These are phyloP conservation scores for Exophiala viscosa DNA, from an alignment of 2,329 filamentous ascomycete genomes.

Conservation along the genomic window DNA sequence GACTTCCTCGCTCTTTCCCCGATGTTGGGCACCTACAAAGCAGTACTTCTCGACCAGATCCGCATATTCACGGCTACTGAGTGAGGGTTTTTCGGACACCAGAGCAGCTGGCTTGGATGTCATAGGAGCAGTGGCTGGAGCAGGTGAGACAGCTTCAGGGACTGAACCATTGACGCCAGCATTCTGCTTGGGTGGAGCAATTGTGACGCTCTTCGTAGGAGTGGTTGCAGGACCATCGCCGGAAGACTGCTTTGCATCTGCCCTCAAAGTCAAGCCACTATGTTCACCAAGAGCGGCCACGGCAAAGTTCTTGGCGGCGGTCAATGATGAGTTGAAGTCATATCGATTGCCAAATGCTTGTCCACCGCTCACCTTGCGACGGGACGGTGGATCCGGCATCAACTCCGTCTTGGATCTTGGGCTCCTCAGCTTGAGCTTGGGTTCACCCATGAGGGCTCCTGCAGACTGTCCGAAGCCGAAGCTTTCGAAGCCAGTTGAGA, in stretches of 20 bases:
- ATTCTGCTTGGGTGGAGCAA: conserved; percentile 18
- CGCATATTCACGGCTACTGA: conserved; percentile 77
- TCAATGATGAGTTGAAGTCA: conserved; percentile 90
- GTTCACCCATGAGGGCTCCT: conserved; percentile 62
- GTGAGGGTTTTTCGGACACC: conserved; percentile 61
- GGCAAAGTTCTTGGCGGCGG: conserved; percentile 66
- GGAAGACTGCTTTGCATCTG: conserved; percentile 28
- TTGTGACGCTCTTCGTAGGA: conserved; percentile 16
- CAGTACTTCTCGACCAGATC: conserved; percentile 99
- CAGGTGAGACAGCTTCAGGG: conserved; percentile 8
- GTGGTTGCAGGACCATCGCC: conserved; percentile 25
- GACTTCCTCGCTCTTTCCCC: conserved; percentile 30
- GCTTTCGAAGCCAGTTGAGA: conserved; percentile 58
- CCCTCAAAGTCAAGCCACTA: conserved; percentile 25
- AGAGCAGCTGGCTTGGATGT: conserved; percentile 52
- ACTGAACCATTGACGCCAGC: conserved; percentile 20
- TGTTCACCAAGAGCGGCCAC: conserved; percentile 28
- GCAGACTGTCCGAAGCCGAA: conserved; percentile 58
- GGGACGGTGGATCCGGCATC: conserved; percentile 55
- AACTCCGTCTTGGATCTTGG: conserved; percentile 62
- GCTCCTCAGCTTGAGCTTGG: conserved; percentile 66
- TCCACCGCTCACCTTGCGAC: conserved; percentile 51
- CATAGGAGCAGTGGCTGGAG: conserved; percentile 32
- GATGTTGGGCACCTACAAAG: conserved; percentile 76
- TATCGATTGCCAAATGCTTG: conserved; percentile 89